Base-by-base conservation (phyloP, 169 alveolate species). In the Eimeria maxima region DNA sequence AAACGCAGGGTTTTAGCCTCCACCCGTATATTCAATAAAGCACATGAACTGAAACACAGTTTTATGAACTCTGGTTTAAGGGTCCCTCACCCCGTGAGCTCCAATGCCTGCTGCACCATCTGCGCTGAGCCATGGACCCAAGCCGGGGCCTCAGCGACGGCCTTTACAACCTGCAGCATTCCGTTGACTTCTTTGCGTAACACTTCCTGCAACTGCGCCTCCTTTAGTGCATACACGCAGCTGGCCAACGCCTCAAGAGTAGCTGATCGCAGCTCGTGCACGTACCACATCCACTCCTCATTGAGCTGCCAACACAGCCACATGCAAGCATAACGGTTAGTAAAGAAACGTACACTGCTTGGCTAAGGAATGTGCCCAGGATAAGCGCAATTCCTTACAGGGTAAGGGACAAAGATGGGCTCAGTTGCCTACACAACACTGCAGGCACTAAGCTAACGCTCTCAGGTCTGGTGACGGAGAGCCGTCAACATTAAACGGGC, bases 271-370 rank as follows among this genome's bases (percentile, higher is more conserved):
- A 98, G 98, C 88, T 98, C 98, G 81, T 98, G 98, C 90, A 98
- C 97, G 95, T 98, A 98, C 97, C 97, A 97, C 55, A 98, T 93
- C 99, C 99, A 98, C 87, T 98, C 99, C 93, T 98, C 99, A 97
- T 97, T 98, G 69, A 97, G 98, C 97, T 96, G 97, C 22, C 73
- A 74, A 92, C n/a, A 53, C 86, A 60, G 57, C 86, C 69, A 22
- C 67, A 69, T 11, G 69, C 29, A 67, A 27, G 42, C 63, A 60
- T 53, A 67, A 38, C 69, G 27, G 42, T 2, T 8, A 67, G 29
- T 33, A 33, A 22, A 29, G 80, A 24, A 27, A 14, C 50, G 50
- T 3, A 1, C 80, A 33, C 80, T 27, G 13, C 7, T 14, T 29
- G 47, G n/a, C 45, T 69, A 33, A 33, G 38, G 38, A 33, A 33